Base-by-base conservation (phyloP, 495 filamentous ascomycete genomes). In the Geoglossum glabrum region DNA sequence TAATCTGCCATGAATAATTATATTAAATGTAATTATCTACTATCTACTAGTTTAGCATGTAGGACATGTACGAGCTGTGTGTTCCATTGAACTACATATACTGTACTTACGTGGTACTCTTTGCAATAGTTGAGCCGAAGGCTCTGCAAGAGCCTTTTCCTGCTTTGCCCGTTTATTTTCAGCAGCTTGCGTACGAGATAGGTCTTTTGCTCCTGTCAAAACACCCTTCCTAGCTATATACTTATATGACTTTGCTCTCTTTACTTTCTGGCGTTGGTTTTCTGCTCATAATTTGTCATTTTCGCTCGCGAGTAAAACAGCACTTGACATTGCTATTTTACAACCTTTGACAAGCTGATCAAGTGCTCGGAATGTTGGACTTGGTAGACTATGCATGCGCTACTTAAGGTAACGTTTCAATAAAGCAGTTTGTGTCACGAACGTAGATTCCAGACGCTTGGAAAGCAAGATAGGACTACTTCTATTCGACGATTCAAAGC, bases 311-410 rank as follows among this genome's bases (percentile, higher is more conserved):
- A 57, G 57, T 27, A 59, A 30, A 15, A 56, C 25, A 30, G 57
- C 50, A 31, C 27, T 26, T 11, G 19, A 19, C 50, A 59, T 57
- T 6, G 49, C 50, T 27, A 59, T 58, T 57, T 57, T 11, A 57
- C 47, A 59, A 19, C 57, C 57, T 26, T 59, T 59, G 15, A 59
- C 57, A 26, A 59, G 30, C 57, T 59, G 52, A 51, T 57, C 23
- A 19, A 59, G 51, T 21, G 57, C 57, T 51, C 34, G 47, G 4
- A 36, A 30, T 56, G 13, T 56, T 57, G 51, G 47, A 26, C 25
- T 28, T 36, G 28, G 52, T 26, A 17, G 52, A 30, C 21, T 55
- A 19, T 33, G 21, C n/a, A 17, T 26, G 17, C 36, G 25, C 19
- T 55, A n/a, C 17, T 4, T 55, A 19, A 55, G 30, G 21, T 26